Conservation (phyloP, 2,329 filamentous ascomycete genomes). For the Pseudogymnoascus sp. region DNA sequence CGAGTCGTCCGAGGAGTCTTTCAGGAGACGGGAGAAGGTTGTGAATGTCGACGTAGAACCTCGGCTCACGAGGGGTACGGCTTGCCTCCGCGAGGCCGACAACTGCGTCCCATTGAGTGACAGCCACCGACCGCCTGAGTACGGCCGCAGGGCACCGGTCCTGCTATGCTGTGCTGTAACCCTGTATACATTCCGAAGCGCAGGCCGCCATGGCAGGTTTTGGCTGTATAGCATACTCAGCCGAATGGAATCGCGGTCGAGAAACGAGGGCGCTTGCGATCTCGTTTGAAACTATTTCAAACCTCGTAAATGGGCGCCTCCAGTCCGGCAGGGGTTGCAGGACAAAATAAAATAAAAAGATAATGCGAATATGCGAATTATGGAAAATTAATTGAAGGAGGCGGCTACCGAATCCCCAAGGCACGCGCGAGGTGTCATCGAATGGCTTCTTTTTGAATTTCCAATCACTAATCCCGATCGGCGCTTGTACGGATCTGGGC, state of each 20-base stretch:
- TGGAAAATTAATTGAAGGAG: constrained; percentile 3
- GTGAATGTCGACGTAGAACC: constrained; percentile 43
- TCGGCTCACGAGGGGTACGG: constrained; percentile 18
- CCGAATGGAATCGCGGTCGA: constrained; percentile 5
- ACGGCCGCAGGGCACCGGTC: constrained; percentile 22
- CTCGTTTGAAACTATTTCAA: neutral
- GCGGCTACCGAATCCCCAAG: constrained; percentile 6
- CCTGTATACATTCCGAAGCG: constrained; percentile 32
- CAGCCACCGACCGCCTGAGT: constrained; percentile 20
- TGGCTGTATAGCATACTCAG: constrained; percentile 58
- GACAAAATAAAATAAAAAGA: constrained; percentile 5
- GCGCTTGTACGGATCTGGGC: neutral
- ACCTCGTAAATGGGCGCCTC: neutral
- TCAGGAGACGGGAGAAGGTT: constrained; percentile 46
- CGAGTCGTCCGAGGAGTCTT: constrained; percentile 35
- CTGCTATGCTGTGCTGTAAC: constrained; percentile 19
- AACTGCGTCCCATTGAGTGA: constrained; percentile 11
- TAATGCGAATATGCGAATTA: constrained; percentile 8
- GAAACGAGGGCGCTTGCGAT: neutral
- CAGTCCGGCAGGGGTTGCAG: neutral
- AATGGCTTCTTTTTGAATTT: constrained; percentile 11
- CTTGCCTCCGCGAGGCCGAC: constrained; percentile 15
- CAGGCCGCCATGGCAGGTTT: constrained; percentile 59
- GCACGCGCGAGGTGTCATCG: constrained; percentile 9
- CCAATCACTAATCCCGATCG: constrained; percentile 10